phyloP scores from a whole-genome alignment of 1,139 yeast species.

The Zygosaccharomyces pseudobailii region DNA sequence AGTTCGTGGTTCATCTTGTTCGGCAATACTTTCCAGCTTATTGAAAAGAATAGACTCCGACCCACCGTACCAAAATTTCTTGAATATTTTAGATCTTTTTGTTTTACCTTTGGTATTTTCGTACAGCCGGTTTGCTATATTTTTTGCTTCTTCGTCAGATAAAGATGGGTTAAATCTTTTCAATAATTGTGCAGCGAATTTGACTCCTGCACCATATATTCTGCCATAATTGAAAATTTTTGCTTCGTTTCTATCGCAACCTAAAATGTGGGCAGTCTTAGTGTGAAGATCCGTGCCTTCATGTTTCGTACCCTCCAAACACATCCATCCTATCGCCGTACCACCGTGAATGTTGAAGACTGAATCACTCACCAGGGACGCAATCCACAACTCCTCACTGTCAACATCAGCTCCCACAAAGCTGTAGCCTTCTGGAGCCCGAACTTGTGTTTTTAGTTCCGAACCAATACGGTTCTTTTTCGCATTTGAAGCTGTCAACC shows the following conservation, averaged over 20 bases:
- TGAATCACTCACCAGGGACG: constrained; percentile 90
- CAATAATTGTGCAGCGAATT: constrained; percentile 76
- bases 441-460: constrained; percentile 79
- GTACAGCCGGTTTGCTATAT: constrained; percentile 65
- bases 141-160: constrained; percentile 63
- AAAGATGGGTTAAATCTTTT: constrained; percentile 75
- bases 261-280: constrained; percentile 84
- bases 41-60: constrained; percentile 91
- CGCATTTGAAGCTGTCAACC: constrained; percentile 97
- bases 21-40: constrained; percentile 81
- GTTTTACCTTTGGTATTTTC: constrained; percentile 74
- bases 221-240: constrained; percentile 95
- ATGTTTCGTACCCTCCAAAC: constrained; percentile 87
- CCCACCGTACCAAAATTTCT: constrained; percentile 78
- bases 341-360: constrained; percentile 88
- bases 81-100: constrained; percentile 33
- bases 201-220: constrained; percentile 95
- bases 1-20: constrained; percentile 75
- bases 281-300: constrained; percentile 95
- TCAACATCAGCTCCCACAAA: constrained; percentile 99
- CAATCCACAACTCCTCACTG: constrained; percentile 97
- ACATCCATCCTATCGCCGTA: constrained; percentile 99
- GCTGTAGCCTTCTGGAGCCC: constrained; percentile 84
- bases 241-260: constrained; percentile 87
- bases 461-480: constrained; percentile 83